phyloP scores from a whole-genome alignment of 352 stramenopile species.

The Phytopythium oedochilum region DNA sequence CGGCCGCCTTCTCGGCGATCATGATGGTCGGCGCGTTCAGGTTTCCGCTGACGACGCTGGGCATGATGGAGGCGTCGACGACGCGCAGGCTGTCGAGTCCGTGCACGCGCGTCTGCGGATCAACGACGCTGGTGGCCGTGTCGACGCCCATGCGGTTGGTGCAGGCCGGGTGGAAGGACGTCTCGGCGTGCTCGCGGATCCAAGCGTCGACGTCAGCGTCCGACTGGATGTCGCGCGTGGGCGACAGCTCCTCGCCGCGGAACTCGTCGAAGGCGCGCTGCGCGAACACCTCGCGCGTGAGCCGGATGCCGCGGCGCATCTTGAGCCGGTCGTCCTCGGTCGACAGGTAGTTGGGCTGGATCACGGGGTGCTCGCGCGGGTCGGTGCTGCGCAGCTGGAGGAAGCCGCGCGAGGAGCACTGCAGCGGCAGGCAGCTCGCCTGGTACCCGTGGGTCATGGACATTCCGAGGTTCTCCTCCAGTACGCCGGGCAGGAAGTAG shows the following conservation, averaged over 20 bases:
- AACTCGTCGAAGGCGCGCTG: slow-evolving; percentile 63
- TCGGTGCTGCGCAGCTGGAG: slow-evolving; percentile 52
- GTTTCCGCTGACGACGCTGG: slow-evolving; percentile 89
- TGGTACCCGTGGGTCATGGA: slow-evolving; percentile 50
- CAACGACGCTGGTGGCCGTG: slow-evolving; percentile 59
- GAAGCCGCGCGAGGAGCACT: slow-evolving; percentile 57
- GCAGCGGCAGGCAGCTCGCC: slow-evolving; percentile 64
- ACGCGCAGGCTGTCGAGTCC: slow-evolving; percentile 73
- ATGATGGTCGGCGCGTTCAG: slow-evolving; percentile 89
- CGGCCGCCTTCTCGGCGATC: slow-evolving; percentile 84
- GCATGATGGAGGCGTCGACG: slow-evolving; percentile 88
- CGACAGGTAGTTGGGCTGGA: slow-evolving; percentile 74
- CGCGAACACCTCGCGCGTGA: slow-evolving; percentile 72
- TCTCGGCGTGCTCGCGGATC: slow-evolving; percentile 59
- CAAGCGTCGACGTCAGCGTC: slow-evolving; percentile 62
- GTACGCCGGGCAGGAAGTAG: slow-evolving; percentile 81
- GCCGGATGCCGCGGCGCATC: slow-evolving; percentile 43
- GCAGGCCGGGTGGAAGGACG: slow-evolving; percentile 72
- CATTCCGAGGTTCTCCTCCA: slow-evolving; percentile 21
- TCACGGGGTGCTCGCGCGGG: slow-evolving; percentile 43
- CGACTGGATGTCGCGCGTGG: slow-evolving; percentile 25
- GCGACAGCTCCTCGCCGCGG: slow-evolving; percentile 52
- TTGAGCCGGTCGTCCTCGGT: slow-evolving; percentile 55
- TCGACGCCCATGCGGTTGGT: slow-evolving; percentile 69
- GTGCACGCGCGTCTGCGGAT: slow-evolving; percentile 67